A percentile compares a stretch with the other conserved stretches of the same genome.
Evolutionary conservation across 2,329 filamentous ascomycete genomes (phyloP).

Genomic region (Fusarium fujikuroi): DNA sequence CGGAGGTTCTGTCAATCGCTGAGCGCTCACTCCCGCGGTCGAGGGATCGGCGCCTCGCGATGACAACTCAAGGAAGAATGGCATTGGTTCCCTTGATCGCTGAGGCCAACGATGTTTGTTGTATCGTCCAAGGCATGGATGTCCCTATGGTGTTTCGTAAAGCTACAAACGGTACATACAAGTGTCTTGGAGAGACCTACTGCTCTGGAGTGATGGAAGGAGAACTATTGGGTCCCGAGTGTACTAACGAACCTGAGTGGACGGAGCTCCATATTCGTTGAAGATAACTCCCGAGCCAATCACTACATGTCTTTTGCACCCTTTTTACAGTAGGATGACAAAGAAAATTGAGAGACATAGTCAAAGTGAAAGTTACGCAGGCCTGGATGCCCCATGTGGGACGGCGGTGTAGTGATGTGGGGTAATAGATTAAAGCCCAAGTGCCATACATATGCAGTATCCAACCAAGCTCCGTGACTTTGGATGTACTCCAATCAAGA

Average conservation of each 20-base stretch:
- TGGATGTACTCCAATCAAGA: neutral
- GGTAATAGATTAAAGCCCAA: neutral
- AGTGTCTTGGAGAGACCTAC: neutral
- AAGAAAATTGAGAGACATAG: neutral
- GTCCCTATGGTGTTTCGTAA: rapidly evolving
- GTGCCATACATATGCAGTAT: too few relatives aligned
- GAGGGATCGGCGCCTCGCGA: neutral
- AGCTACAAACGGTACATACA: rapidly evolving
- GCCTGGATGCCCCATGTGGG: neutral
- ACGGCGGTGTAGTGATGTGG: neutral
- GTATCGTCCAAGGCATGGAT: neutral
- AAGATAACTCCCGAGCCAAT: too few relatives aligned
- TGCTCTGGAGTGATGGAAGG: neutral
- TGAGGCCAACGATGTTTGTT: neutral
- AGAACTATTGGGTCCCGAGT: neutral
- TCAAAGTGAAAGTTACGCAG: neutral
- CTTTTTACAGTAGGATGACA: neutral
- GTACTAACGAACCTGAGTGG: neutral
- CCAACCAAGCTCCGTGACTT: neutral
- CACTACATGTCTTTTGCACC: too few relatives aligned
- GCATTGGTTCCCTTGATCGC: neutral
- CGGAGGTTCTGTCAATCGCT: too few relatives aligned
- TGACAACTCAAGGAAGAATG: neutral
- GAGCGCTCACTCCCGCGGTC: too few relatives aligned
- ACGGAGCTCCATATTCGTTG: neutral